phyloP scores from a whole-genome alignment of 2,329 filamentous ascomycete genomes.

The Penicillium sp. region DNA sequence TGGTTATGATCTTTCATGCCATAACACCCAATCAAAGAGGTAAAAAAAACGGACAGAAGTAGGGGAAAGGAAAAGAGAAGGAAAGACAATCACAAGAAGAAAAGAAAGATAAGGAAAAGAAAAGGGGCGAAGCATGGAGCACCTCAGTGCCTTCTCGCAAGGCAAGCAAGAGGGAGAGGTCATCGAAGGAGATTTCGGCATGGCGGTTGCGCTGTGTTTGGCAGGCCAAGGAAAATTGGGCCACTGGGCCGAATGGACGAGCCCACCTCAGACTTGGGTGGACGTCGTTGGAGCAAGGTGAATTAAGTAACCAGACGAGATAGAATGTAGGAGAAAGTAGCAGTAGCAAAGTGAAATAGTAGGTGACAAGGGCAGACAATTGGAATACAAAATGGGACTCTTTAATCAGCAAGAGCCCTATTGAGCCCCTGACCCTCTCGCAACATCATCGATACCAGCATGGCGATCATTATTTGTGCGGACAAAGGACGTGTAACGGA shows the following conservation, averaged over 20 bases:
- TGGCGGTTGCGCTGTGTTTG: background rate
- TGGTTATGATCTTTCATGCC: background rate
- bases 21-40: background rate
- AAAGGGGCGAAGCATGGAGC: constrained; percentile 2
- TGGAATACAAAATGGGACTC: constrained; percentile 18
- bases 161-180: background rate
- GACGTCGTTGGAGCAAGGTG: too few relatives aligned
- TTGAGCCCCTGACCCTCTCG: constrained; percentile 10
- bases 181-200: background rate
- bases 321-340: constrained; percentile 24
- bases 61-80: constrained; percentile 2
- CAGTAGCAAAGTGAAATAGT: constrained; percentile 23
- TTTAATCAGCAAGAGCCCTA: constrained; percentile 6
- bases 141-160: background rate
- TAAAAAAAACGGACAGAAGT: constrained; percentile 3
- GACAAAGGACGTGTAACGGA: background rate
- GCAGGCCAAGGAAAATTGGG: background rate
- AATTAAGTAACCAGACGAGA: constrained; percentile 23
- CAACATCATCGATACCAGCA: constrained; percentile 1
- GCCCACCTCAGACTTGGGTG: too few relatives aligned
- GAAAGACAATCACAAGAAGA: background rate
- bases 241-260: too few relatives aligned
- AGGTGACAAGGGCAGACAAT: constrained; percentile 26
- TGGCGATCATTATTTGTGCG: background rate
- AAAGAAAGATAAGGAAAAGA: constrained; percentile 7